A percentile compares a stretch with the other conserved stretches of the same genome.
Conservation (phyloP, 345 rosid genomes). For the Cardamine occulta region DNA sequence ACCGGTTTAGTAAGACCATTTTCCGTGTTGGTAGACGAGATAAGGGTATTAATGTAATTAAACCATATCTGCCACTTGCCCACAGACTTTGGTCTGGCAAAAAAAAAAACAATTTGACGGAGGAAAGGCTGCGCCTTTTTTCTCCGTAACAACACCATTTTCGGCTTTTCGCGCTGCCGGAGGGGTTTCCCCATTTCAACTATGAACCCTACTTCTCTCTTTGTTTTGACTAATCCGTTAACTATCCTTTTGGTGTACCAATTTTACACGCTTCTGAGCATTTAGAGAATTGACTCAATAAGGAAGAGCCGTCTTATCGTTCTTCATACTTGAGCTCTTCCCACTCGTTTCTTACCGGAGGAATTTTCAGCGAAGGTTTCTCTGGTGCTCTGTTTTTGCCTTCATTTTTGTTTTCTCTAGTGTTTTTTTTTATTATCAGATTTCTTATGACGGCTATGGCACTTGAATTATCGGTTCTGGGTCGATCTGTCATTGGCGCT, state of each 20-base stretch:
- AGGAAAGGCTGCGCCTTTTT: conserved; percentile 44
- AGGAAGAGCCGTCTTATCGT: conserved; percentile 38
- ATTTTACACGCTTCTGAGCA: conserved; percentile 27
- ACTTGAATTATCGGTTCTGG: conserved; percentile 54
- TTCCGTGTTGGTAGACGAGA: conserved; percentile 21
- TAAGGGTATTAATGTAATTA: conserved; percentile 39
- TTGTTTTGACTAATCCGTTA: conserved; percentile 9
- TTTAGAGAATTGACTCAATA: conserved; percentile 26
- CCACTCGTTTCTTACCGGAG: conserved; percentile 20
- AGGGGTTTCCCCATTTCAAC: conserved; percentile 38
- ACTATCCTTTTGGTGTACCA: conserved; percentile 35
- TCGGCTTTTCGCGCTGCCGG: conserved; percentile 37
- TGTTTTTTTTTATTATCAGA: conserved; percentile 20
- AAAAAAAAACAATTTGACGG: conserved; percentile 22
- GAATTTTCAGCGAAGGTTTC: background rate
- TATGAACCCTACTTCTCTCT: conserved; percentile 32
- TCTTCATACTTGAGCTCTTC: conserved; percentile 35
- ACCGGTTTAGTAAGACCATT: background rate
- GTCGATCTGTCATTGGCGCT: conserved; percentile 48
- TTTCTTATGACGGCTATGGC: conserved; percentile 49
- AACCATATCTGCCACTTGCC: conserved; percentile 40
- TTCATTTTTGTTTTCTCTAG: background rate
- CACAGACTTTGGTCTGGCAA: conserved; percentile 34
- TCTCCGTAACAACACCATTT: conserved; percentile 37
- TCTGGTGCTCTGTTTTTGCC: background rate